These are phyloP conservation scores for Dactylellina drechsleri DNA, from an alignment of 2,329 filamentous ascomycete species.

Conservation along the genomic window DNA sequence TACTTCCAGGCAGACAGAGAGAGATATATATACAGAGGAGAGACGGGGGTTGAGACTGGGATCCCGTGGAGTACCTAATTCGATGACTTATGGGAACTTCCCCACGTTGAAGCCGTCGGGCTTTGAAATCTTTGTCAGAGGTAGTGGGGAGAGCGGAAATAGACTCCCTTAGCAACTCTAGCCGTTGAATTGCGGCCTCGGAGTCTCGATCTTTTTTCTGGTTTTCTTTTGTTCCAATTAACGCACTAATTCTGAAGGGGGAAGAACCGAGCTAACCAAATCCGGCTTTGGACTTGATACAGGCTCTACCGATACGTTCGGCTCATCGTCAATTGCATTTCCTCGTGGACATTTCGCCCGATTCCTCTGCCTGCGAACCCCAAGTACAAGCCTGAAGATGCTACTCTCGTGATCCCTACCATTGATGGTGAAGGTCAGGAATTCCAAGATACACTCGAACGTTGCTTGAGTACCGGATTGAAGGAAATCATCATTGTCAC, in stretches of 20 bases:
- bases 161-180: slow-evolving; percentile 42
- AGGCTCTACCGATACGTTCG: slow-evolving; percentile 90
- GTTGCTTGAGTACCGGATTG: slow-evolving; percentile 76
- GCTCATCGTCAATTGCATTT: slow-evolving; percentile 82
- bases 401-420: slow-evolving; percentile 92
- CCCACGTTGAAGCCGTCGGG: slow-evolving; percentile 49
- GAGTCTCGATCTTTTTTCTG: slow-evolving; percentile 7
- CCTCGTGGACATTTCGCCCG: slow-evolving; percentile 87
- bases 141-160: slow-evolving; percentile 35
- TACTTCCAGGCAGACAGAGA: too few relatives aligned
- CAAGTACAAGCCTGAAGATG: slow-evolving; percentile 75
- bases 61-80: slow-evolving; percentile 48
- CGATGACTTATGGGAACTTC: slow-evolving; percentile 53
- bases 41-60: slow-evolving; percentile 39
- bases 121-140: slow-evolving; percentile 23
- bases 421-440: slow-evolving; percentile 88
- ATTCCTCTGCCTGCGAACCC: slow-evolving; percentile 83
- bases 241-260: too few relatives aligned
- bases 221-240: neutral
- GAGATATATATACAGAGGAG: too few relatives aligned
- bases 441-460: slow-evolving; percentile 80
- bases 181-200: slow-evolving; percentile 12
- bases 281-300: slow-evolving; percentile 54
- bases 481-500: slow-evolving; percentile 85
- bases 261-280: slow-evolving; percentile 39